Base-by-base conservation (phyloP, 371 early-diverging fungal genomes). In the Mortierella sp. region DNA sequence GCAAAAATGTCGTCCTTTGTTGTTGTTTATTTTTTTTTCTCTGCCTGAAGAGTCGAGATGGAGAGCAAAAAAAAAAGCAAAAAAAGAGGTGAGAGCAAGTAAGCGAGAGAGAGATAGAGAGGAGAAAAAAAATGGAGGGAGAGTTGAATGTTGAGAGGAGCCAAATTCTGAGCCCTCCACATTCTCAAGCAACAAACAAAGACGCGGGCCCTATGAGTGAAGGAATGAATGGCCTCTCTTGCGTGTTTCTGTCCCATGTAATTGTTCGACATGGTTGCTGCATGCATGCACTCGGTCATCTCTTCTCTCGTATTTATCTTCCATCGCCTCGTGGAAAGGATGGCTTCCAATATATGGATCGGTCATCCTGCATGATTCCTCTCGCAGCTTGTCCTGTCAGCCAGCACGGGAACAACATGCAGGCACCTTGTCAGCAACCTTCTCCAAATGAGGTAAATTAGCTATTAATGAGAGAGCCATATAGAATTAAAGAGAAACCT, bases 91-190 rank as follows among this genome's bases (percentile, higher is more conserved):
- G 48, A 11, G 48, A 46, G 48, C 48, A 46, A 46, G 13, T 8
- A 11, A 46, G 48, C 48, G 13, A 46, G 13, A 5, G 48, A 46
- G 48, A 5, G 13, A 8, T 1, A 46, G 59, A 59, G 5, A 31
- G 6, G 5, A 55, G 16, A 59, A 31, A 31, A 59, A 59, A 59
- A 59, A 59, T 59, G 59, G 59, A 59, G 59, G 59, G 59, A 59
- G 59, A 53, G 24, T 46, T 46, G 48, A 13, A 13, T 11, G 13
- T 8, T 11, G 8, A 46, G 48, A 46, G 48, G 48, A 46, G 48
- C 43, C 2, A 31, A 46, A 10, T 46, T 46, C 48, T 10, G 74
- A 55, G 74, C 37, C 43, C 61, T 59, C 21, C 46, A 59, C 37
- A 53, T 21, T 74, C 28, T 31, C 31, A 31, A 64, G 6, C 31